Conservation (phyloP, 495 filamentous ascomycete species). For the Aspergillus avenaceus region DNA sequence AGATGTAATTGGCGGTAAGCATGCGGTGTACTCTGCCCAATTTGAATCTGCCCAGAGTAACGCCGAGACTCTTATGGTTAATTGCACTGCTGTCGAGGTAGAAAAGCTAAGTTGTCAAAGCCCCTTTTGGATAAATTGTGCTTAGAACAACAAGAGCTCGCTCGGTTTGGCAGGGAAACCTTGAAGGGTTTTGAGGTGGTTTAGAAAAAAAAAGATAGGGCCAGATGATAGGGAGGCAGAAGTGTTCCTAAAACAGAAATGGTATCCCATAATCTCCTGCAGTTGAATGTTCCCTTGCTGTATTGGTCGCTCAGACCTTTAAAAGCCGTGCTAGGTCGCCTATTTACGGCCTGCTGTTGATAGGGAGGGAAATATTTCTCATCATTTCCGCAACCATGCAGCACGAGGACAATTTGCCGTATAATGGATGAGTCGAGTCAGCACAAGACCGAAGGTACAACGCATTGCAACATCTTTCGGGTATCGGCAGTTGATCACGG, state of each 20-base stretch:
- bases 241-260: not conserved
- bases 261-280: not conserved
- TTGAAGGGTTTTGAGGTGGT: no score
- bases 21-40: not conserved
- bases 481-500: not conserved
- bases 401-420: conserved; percentile 6
- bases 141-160: not conserved
- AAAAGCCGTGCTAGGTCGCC: conserved; percentile 4
- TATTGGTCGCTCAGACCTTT: conserved; percentile 1
- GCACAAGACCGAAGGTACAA: not conserved
- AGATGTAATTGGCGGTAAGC: conserved; percentile 1
- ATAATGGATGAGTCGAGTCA: not conserved
- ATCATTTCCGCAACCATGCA: conserved; percentile 2
- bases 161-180: not conserved
- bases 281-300: not conserved
- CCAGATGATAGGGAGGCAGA: not conserved
- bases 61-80: not conserved
- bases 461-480: not conserved
- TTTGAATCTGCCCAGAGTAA: not conserved
- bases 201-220: no score
- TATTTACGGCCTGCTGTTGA: not conserved
- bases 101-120: not conserved
- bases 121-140: not conserved
- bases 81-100: not conserved
- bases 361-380: conserved; percentile 4